Evolutionary conservation across 306 rosid genomes (phyloP), one percentile per base, ranked within the genome.

Genomic region (Sindora glabra): DNA sequence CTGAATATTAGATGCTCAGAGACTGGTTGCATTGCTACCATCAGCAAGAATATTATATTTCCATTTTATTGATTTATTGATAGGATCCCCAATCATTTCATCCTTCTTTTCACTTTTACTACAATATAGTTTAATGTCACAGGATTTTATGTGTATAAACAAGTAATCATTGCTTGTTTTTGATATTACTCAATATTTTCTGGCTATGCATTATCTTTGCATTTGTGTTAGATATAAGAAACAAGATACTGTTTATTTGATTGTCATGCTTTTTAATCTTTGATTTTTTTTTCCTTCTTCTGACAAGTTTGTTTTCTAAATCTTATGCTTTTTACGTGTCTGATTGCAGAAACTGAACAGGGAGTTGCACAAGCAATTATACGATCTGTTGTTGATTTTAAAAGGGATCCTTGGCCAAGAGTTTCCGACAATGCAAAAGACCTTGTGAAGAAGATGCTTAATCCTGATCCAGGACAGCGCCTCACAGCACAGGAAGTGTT

Each of bases 301-400:
- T 46, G 38, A 15, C 37, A 54, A 10, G 17, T 30, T 49, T 27
- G 56, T 62, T 68, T 56, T 56, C 75, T 77, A 47, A 73, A 32
- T 59, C 19, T 38, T 51, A 21, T n/a, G n/a, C n/a, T n/a, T 30
- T 9, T 64, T 58, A 33, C 26, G 26, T 46, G 54, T 62, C 65
- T 14, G 45, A 58, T 59, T 73, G 84, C 80, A 94, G 99, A 94
- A 84, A 94, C 99, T 70, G 99, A 94, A 73, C 97, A 94, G 74
- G 99, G 99, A 65, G 94, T 94, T 63, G 99, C 99, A 25, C 95
- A 89, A 62, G 97, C 99, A 70, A 94, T 94, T 53, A 94, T 94
- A 52, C 77, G 89, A 50, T 94, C 99, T 19, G 84, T 80, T 67
- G 44, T 89, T 50, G 90, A 94, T 70, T 94, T 94, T 73, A 94